Percentiles rank a stretch among this genome's conserved stretches.
Evolutionary conservation across 2,329 filamentous ascomycete genomes (phyloP).

Genomic region (Sphaerulina musiva): DNA sequence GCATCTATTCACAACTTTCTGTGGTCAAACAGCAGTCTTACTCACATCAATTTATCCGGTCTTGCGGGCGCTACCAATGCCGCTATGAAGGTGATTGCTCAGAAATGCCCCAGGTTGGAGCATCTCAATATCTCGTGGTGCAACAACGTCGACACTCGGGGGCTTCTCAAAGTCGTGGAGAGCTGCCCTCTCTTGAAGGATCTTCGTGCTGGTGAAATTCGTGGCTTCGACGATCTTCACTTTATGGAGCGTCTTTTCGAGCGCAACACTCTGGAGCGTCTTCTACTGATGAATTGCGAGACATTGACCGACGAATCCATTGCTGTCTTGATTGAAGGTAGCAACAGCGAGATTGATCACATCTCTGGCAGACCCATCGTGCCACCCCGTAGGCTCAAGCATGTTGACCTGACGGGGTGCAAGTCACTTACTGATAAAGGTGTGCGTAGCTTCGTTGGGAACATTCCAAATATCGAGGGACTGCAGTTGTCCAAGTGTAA

Average conservation of each 20-base stretch:
- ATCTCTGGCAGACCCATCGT: slow-evolving; percentile 71
- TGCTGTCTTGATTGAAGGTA: slow-evolving; percentile 66
- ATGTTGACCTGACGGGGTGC: slow-evolving; percentile 80
- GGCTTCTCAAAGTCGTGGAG: slow-evolving; percentile 65
- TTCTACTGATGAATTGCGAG: slow-evolving; percentile 72
- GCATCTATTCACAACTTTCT: slow-evolving; percentile 71
- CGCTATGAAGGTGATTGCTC: slow-evolving; percentile 77
- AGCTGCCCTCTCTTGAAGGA: slow-evolving; percentile 69
- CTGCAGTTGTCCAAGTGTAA: slow-evolving; percentile 74
- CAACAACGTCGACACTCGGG: slow-evolving; percentile 70
- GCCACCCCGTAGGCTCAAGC: slow-evolving; percentile 68
- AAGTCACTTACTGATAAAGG: slow-evolving; percentile 64
- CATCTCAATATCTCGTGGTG: slow-evolving; percentile 91
- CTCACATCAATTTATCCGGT: slow-evolving; percentile 81
- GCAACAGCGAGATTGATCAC: slow-evolving; percentile 70
- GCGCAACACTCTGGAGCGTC: slow-evolving; percentile 73
- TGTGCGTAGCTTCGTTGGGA: slow-evolving; percentile 63
- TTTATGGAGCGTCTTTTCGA: slow-evolving; percentile 70
- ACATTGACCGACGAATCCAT: slow-evolving; percentile 72
- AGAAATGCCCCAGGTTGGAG: slow-evolving; percentile 74
- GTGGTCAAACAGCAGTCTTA: slow-evolving; percentile 67
- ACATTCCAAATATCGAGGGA: slow-evolving; percentile 73
- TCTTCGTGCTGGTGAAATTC: slow-evolving; percentile 72
- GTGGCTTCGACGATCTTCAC: slow-evolving; percentile 66
- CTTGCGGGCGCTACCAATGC: slow-evolving; percentile 72